These are phyloP conservation scores for Diddensiella transvaalensis DNA, from an alignment of 805 yeast genomes.

Conservation along the genomic window DNA sequence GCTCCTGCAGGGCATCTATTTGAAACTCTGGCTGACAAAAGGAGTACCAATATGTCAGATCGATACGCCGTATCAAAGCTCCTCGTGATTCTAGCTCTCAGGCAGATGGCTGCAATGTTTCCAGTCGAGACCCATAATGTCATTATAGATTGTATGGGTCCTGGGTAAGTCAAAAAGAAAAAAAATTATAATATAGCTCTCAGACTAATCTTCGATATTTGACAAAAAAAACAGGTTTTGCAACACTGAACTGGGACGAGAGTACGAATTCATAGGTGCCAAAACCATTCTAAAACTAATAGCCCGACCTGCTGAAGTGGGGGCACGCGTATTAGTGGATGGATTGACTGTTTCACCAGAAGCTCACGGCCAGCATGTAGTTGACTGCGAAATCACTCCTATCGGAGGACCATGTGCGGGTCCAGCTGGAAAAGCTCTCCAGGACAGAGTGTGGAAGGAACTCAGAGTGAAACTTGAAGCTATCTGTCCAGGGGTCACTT, in stretches of 20 bases:
- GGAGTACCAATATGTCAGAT: background rate
- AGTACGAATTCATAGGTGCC: background rate
- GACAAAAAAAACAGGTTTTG: background rate
- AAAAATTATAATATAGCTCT: background rate
- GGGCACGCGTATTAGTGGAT: background rate
- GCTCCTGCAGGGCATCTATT: background rate
- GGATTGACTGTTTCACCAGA: background rate
- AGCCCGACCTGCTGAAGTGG: background rate
- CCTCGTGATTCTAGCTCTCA: background rate
- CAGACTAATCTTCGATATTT: background rate
- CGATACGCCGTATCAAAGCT: background rate
- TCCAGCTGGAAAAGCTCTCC: background rate
- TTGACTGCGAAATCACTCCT: background rate
- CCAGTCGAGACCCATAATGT: background rate
- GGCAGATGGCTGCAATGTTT: background rate
- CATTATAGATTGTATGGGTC: background rate
- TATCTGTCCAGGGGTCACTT: background rate
- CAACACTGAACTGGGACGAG: background rate
- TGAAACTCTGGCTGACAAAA: background rate
- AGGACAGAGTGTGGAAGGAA: background rate
- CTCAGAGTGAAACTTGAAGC: background rate
- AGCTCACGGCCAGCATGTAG: background rate
- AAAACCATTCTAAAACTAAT: background rate
- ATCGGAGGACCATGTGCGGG: background rate
- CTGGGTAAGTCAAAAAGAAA: background rate